phyloP scores from a whole-genome alignment of 164 flowering plant species.

The Berberis vulgaris region DNA sequence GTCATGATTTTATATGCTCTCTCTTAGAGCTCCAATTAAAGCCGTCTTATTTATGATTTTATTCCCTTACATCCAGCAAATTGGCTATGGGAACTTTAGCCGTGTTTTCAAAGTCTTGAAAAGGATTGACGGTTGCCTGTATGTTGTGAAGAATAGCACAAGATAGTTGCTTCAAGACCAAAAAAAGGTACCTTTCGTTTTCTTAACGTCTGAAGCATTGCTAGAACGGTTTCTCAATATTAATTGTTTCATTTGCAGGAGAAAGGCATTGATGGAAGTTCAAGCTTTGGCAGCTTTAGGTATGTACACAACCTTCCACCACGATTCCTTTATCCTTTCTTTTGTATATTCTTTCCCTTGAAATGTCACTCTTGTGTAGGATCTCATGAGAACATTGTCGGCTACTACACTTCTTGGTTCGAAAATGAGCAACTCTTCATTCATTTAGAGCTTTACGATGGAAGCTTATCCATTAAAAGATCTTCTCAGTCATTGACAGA shows the following conservation, averaged over 20 bases:
- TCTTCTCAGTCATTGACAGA: slow-evolving; percentile 35
- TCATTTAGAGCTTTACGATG: slow-evolving; percentile 92
- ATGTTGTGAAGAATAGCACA: slow-evolving; percentile 84
- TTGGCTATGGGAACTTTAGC: slow-evolving; percentile 89
- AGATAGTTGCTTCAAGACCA: slow-evolving; percentile 54
- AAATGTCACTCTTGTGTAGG: slow-evolving; percentile 26
- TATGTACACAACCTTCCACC: slow-evolving; percentile 12
- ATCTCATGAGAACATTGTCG: slow-evolving; percentile 70
- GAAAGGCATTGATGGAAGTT: slow-evolving; percentile 92
- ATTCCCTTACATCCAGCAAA: slow-evolving; percentile 40
- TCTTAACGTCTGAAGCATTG: slow-evolving; percentile 3
- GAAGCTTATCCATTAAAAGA: slow-evolving; percentile 44
- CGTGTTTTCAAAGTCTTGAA: slow-evolving; percentile 77
- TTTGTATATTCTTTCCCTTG: background rate
- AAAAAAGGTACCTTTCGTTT: slow-evolving; percentile 50
- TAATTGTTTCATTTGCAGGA: slow-evolving; percentile 34
- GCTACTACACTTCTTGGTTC: slow-evolving; percentile 88
- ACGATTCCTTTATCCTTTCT: background rate
- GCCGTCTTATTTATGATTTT: background rate
- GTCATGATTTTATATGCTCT: background rate
- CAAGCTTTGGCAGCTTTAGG: slow-evolving; percentile 96
- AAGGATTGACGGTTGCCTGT: slow-evolving; percentile 93
- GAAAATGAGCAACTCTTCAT: slow-evolving; percentile 90
- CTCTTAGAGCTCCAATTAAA: background rate
- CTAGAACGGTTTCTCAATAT: slow-evolving; percentile 11